Evolutionary conservation across 352 stramenopile species (phyloP), one percentile per base, ranked within the genome.

Genomic region (Globisporangium yorkense): DNA sequence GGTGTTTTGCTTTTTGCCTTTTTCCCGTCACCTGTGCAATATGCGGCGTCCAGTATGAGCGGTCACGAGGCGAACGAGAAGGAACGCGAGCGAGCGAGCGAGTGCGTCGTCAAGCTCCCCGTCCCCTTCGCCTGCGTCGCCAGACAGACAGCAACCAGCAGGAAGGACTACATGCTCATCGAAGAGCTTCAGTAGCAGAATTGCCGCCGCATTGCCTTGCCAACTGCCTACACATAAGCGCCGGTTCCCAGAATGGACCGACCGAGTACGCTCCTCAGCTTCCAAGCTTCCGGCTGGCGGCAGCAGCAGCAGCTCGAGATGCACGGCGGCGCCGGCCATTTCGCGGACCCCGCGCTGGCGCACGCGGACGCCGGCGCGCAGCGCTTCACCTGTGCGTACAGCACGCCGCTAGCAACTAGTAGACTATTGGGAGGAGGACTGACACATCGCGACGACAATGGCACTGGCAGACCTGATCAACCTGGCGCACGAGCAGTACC

Each of bases 401-500:
- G 24, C 24, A 1, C 24, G 24, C 24, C 24, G 24, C 10, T 16
- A 59, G 6, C 13, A 46, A 8, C 8, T 35, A 20, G n/a, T n/a
- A 44, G 20, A 51, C 39, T 16, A 57, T 45, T 54, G 49, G 53
- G 33, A 16, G 20, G n/a, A 27, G 24, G 24, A 27, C 12, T 50
- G 18, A 50, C 45, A 50, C 12, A 27, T 27, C 24, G 24, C 24
- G 24, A 31, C 12, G 45, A 31, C 12, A 24, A 10, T 39, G 13
- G 21, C 2, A 20, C 7, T 8, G 9, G 5, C 57, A 92, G 82
- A 92, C 48, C 57, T 92, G 45, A 86, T 88, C 57, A 76, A 85
- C 47, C 57, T 89, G 27, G 87, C 87, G 20, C 86, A 96, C 49
- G 74, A 91, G 53, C 81, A 96, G 45, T 96, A 96, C 67, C 64